A percentile compares a stretch with the other conserved stretches of the same genome.
Conservation (phyloP, 768 basidiomycete genomes). For the Lyophyllum atratum region DNA sequence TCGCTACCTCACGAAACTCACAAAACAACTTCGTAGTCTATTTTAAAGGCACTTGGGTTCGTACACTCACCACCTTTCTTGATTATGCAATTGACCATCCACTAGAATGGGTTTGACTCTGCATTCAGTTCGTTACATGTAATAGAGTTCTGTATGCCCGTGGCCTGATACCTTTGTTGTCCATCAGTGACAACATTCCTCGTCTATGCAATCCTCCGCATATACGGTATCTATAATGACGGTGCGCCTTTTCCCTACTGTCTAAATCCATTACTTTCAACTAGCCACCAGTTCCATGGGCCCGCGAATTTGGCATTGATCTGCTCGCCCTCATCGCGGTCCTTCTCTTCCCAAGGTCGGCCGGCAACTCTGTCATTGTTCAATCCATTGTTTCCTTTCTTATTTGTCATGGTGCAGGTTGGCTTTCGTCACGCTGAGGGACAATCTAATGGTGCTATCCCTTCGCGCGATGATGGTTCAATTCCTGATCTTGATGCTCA, state of each 20-base stretch:
- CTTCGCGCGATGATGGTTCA: conserved; percentile 92
- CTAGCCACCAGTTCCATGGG: conserved; percentile 56
- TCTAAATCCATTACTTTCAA: not conserved
- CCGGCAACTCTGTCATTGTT: conserved; percentile 7
- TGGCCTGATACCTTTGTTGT: not conserved
- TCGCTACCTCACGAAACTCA: not conserved
- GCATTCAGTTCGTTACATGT: conserved; percentile 67
- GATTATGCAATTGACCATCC: conserved; percentile 6
- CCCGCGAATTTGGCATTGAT: conserved; percentile 72
- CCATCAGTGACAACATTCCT: conserved; percentile 72
- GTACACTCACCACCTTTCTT: conserved; percentile 16
- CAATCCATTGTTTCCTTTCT: not conserved
- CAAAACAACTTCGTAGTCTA: conserved; percentile 59
- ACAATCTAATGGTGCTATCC: conserved; percentile 79
- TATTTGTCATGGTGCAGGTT: conserved; percentile 46
- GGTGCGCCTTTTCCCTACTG: conserved; percentile 39
- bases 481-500: conserved; percentile 80
- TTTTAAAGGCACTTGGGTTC: conserved; percentile 84
- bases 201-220: conserved; percentile 73
- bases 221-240: conserved; percentile 75
- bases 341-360: conserved; percentile 84
- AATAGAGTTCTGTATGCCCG: not conserved
- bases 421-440: conserved; percentile 87
- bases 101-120: conserved; percentile 89
- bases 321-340: conserved; percentile 88